Evolutionary conservation across 139 green algal genomes (phyloP).

Genomic region (Coccomyxa sp.): DNA sequence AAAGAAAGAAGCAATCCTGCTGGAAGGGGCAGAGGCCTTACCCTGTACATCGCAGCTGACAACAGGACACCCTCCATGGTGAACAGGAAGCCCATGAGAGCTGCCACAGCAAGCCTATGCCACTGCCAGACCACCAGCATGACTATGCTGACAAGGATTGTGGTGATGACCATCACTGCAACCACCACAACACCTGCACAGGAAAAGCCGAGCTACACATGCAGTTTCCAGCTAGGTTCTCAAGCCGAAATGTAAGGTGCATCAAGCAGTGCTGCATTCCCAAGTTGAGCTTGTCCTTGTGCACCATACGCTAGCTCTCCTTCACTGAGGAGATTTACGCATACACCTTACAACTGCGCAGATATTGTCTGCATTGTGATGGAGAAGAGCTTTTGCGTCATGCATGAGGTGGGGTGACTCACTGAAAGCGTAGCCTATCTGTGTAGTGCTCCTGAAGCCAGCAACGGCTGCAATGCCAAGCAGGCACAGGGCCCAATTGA

Average conservation of each 20-base stretch:
- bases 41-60: constrained; percentile 13
- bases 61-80: constrained; percentile 9
- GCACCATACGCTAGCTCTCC: too few relatives aligned
- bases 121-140: constrained; percentile 20
- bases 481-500: constrained; percentile 7
- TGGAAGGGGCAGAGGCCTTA: neutral
- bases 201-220: neutral
- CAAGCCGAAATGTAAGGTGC: too few relatives aligned
- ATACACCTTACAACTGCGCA: too few relatives aligned
- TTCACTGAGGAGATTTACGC: too few relatives aligned
- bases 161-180: constrained; percentile 16
- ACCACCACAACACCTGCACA: constrained; percentile 14
- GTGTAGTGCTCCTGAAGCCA: constrained; percentile 1
- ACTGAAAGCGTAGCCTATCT: constrained; percentile 5
- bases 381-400: neutral
- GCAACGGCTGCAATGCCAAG: constrained; percentile 6
- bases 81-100: neutral
- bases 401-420: neutral
- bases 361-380: too few relatives aligned
- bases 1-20: neutral
- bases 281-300: too few relatives aligned
- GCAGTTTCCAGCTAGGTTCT: neutral
- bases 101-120: neutral
- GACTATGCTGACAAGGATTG: neutral
- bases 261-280: too few relatives aligned